phyloP scores from a whole-genome alignment of 768 basidiomycete genomes.

The Amanita muscaria region DNA sequence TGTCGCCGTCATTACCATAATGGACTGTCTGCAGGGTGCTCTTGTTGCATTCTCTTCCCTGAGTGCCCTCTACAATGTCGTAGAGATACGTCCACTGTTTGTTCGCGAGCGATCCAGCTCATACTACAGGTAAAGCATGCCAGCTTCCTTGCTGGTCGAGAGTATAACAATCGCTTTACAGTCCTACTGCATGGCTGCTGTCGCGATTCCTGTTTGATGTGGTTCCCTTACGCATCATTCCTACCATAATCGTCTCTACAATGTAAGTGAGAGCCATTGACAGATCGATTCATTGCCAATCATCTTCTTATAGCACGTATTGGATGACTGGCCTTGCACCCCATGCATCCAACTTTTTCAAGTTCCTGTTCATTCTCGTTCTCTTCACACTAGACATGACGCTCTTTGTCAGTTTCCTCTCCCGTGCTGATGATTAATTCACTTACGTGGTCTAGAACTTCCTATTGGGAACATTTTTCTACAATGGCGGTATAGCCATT shows the following conservation, averaged over 20 bases:
- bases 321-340: constrained; percentile 91
- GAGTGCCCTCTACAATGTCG: constrained; percentile 84
- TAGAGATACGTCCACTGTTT: constrained; percentile 79
- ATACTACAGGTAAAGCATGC: constrained; percentile 62
- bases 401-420: constrained; percentile 53
- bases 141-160: constrained; percentile 3
- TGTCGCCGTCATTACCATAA: background rate
- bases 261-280: constrained; percentile 54
- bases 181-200: constrained; percentile 88
- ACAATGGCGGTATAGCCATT: constrained; percentile 86
- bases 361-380: constrained; percentile 85
- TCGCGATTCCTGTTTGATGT: constrained; percentile 85
- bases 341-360: constrained; percentile 83
- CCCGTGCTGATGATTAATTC: background rate
- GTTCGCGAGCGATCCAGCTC: constrained; percentile 78
- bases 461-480: constrained; percentile 75
- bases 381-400: constrained; percentile 82
- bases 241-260: constrained; percentile 78
- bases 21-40: constrained; percentile 48
- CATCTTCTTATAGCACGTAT: constrained; percentile 46
- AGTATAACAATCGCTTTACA: constrained; percentile 18
- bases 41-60: constrained; percentile 87
- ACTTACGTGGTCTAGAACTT: constrained; percentile 55
- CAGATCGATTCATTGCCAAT: background rate
- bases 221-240: constrained; percentile 79